phyloP scores from a whole-genome alignment of 2,329 filamentous ascomycete species.

The Fusarium musae region DNA sequence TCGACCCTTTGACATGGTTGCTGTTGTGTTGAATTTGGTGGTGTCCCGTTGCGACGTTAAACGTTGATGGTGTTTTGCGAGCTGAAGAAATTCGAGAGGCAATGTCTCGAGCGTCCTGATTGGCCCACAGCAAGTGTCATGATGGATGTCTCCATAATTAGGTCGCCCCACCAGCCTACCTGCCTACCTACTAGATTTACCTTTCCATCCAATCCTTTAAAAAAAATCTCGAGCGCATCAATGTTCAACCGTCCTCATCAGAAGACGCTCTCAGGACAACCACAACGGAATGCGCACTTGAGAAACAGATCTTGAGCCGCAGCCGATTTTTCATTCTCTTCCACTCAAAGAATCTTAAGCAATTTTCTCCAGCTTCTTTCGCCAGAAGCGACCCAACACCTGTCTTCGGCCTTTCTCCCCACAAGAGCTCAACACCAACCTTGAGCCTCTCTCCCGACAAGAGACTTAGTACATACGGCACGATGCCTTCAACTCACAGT shows the following conservation, averaged over 20 bases:
- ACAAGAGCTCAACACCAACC: not conserved
- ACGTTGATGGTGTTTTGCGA: constrained; percentile 24
- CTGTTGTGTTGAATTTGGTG: constrained; percentile 23
- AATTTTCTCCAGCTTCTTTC: not conserved
- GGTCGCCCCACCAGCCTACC: constrained; percentile 26
- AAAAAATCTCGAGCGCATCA: constrained; percentile 26
- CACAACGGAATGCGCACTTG: not conserved
- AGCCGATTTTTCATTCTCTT: no score
- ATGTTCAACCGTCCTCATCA: not conserved
- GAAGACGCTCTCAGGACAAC: not conserved
- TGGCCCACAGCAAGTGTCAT: constrained; percentile 30
- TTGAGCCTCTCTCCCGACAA: not conserved
- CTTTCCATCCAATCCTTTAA: not conserved
- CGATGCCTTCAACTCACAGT: constrained; percentile 86
- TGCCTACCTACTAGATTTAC: not conserved
- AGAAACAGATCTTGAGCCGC: not conserved
- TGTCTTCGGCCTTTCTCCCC: not conserved
- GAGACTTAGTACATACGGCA: not conserved
- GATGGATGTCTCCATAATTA: constrained; percentile 20
- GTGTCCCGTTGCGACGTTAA: constrained; percentile 13
- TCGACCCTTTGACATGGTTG: constrained; percentile 64
- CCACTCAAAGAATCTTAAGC: not conserved
- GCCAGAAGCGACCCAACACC: not conserved
- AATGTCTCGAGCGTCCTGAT: constrained; percentile 31
- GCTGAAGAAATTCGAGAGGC: constrained; percentile 45